Evolutionary conservation across 495 filamentous ascomycete species (phyloP), one percentile per base, ranked within the genome.

Genomic region (Cercophora sp.): DNA sequence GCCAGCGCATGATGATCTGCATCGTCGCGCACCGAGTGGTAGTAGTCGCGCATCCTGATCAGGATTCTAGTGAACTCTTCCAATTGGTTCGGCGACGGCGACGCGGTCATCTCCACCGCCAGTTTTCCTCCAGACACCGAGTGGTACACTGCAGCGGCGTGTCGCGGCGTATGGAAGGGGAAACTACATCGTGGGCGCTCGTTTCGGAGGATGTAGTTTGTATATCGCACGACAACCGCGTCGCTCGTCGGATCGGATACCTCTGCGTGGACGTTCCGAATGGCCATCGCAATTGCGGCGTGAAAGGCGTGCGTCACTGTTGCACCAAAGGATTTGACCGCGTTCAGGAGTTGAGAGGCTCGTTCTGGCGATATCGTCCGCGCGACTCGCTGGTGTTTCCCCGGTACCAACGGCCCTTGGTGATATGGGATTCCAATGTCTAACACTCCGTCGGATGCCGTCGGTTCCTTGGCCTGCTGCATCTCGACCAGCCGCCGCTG

Each of bases 271-370:
- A 64, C 6, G 23, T 66, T 54, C 13, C 58, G 55, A 8, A 70
- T 34, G 3, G 51, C 51, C 5, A 69, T 23, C 5, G 67, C 62
- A 11, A 70, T 61, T 51, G 65, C 61, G 8, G 66, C 53, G 51
- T 65, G 63, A 52, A 71, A 68, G 27, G 55, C 58, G 19, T 72
- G 68, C 0, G 68, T 71, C 8, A 65, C 58, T 13, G 61, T 71
- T 1, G 61, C 55, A 0, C 60, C 57, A 4, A 56, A 23, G 2
- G 35, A n/a, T 27, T 66, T 68, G 48, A 63, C 61, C 8, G 37
- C 45, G 11, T 41, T 42, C 16, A 63, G 53, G 2, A 70, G 44
- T 2, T 46, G 23, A 15, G 50, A 11, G 3, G 56, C 63, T 8
- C 40, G 55, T 5, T 11, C 19, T 11, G 36, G 22, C 2, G 62